phyloP scores from a whole-genome alignment of 257 asterid genomes.

The Solanum sejunctum region DNA sequence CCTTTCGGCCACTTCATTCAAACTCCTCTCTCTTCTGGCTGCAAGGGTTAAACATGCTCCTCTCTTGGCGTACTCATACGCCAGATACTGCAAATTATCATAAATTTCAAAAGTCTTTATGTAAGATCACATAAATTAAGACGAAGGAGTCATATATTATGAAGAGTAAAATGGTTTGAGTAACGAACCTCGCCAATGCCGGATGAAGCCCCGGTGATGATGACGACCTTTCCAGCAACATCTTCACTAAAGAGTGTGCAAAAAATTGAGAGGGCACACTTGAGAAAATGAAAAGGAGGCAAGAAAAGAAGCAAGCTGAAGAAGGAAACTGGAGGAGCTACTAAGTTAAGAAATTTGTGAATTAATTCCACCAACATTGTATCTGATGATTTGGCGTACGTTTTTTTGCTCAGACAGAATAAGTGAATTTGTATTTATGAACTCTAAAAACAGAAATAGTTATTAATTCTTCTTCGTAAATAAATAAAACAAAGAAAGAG shows the following conservation, averaged over 20 bases:
- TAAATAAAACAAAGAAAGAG: background rate
- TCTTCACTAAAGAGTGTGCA: slow-evolving; percentile 36
- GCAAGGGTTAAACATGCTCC: slow-evolving; percentile 67
- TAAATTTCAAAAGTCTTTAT: too few relatives aligned
- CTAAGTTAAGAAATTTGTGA: slow-evolving; percentile 20
- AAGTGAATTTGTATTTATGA: background rate
- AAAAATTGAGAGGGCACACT: slow-evolving; percentile 10
- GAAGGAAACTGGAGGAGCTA: slow-evolving; percentile 24
- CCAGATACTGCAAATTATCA: slow-evolving; percentile 32
- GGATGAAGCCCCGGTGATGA: slow-evolving; percentile 71
- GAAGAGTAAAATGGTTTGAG: background rate
- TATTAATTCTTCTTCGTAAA: background rate
- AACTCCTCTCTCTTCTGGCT: slow-evolving; percentile 54
- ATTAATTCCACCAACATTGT: slow-evolving; percentile 23
- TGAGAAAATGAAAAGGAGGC: slow-evolving; percentile 32
- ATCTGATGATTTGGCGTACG: background rate
- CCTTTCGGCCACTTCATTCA: slow-evolving; percentile 40
- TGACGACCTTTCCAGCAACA: slow-evolving; percentile 52
- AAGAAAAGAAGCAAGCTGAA: slow-evolving; percentile 16
- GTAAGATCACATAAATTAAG: background rate
- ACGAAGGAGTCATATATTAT: background rate
- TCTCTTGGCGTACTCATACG: slow-evolving; percentile 69
- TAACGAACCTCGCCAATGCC: slow-evolving; percentile 63
- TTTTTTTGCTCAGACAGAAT: background rate
- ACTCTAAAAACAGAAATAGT: background rate